Evolutionary conservation across 495 filamentous ascomycete genomes (phyloP).

Genomic region (Pyrenula massariospora): DNA sequence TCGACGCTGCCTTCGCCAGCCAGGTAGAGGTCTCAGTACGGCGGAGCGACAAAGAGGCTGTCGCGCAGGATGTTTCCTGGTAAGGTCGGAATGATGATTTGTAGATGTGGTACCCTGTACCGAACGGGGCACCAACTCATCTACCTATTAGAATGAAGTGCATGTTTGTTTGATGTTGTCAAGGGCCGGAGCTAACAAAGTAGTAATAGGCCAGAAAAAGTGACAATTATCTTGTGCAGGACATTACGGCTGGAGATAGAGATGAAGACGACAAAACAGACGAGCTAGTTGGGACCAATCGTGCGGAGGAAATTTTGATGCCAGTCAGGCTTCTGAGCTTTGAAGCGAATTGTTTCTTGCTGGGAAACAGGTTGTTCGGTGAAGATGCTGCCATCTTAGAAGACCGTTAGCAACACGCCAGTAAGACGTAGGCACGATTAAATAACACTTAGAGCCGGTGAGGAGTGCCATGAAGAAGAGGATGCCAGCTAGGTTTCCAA

Average conservation of each 20-base stretch:
- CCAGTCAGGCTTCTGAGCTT: slow-evolving; percentile 28
- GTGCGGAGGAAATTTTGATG: slow-evolving; percentile 38
- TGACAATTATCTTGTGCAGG: slow-evolving; percentile 27
- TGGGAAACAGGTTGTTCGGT: slow-evolving; percentile 18
- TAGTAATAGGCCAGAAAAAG: slow-evolving; percentile 31
- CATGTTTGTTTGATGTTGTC: slow-evolving; percentile 34
- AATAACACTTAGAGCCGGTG: slow-evolving; percentile 18
- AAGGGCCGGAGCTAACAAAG: neutral
- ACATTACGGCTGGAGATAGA: slow-evolving; percentile 28
- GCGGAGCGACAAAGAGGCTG: slow-evolving; percentile 11
- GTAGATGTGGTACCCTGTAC: slow-evolving; percentile 34
- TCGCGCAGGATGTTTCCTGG: slow-evolving; percentile 34
- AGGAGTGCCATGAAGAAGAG: slow-evolving; percentile 36
- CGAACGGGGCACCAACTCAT: slow-evolving; percentile 26
- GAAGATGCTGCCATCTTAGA: slow-evolving; percentile 34
- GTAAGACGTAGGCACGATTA: neutral
- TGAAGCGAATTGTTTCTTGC: slow-evolving; percentile 23
- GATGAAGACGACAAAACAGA: slow-evolving; percentile 34
- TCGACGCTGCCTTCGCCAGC: neutral
- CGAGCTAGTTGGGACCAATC: slow-evolving; percentile 40
- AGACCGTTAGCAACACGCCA: neutral
- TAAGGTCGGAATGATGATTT: slow-evolving; percentile 35
- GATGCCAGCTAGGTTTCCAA: slow-evolving; percentile 36
- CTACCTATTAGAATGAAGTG: slow-evolving; percentile 35
- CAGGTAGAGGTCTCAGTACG: neutral